Conservation (phyloP, 805 yeast species). For the Wickerhamomyces silvicola region DNA sequence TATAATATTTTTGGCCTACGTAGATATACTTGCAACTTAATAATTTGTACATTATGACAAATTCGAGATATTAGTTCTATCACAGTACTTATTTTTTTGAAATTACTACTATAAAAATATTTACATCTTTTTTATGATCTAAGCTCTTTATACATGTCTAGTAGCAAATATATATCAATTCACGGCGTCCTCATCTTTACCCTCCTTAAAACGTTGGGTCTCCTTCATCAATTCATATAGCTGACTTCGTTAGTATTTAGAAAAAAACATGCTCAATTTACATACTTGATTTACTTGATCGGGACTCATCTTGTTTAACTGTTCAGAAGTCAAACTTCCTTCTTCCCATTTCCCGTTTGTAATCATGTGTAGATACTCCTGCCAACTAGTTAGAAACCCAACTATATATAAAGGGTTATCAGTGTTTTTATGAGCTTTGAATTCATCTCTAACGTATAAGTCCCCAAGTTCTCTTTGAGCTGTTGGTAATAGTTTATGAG, state of each 20-base stretch:
- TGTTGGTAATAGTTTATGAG: constrained; percentile 63
- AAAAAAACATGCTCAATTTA: constrained; percentile 1
- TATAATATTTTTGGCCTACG: too few relatives aligned
- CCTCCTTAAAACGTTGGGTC: constrained; percentile 29
- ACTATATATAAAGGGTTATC: constrained; percentile 92
- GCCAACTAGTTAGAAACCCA: constrained; percentile 94
- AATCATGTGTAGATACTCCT: constrained; percentile 61
- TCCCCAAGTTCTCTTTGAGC: constrained; percentile 80
- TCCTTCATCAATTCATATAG: constrained; percentile 75
- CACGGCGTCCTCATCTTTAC: too few relatives aligned
- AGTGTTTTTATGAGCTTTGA: constrained; percentile 69
- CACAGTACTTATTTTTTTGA: too few relatives aligned
- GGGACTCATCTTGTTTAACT: constrained; percentile 78
- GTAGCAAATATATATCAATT: too few relatives aligned
- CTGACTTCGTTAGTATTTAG: constrained; percentile 4
- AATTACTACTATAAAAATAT: too few relatives aligned
- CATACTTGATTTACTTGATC: constrained; percentile 77
- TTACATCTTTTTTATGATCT: too few relatives aligned
- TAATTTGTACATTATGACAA: too few relatives aligned
- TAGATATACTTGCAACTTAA: too few relatives aligned
- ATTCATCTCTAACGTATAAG: constrained; percentile 82
- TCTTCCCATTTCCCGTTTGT: constrained; percentile 59
- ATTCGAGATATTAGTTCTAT: too few relatives aligned
- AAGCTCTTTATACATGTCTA: too few relatives aligned
- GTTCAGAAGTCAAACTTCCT: constrained; percentile 52